Percentiles rank a stretch among this genome's conserved stretches.
phyloP scores from a whole-genome alignment of 2,329 filamentous ascomycete species.

The Penicillium sp. region DNA sequence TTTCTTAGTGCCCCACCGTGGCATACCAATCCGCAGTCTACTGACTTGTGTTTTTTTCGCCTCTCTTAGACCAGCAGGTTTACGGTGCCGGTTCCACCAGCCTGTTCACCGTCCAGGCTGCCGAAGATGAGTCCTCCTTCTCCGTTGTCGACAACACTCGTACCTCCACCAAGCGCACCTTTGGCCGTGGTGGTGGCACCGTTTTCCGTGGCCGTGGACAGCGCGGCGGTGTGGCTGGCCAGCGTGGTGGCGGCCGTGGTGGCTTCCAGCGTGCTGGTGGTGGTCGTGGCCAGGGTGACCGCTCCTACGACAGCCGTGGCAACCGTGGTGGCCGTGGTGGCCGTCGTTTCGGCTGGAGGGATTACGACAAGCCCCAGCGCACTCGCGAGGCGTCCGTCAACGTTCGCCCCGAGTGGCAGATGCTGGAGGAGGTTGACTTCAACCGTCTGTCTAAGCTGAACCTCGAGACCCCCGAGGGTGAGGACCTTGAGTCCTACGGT shows the following conservation, averaged over 20 bases:
- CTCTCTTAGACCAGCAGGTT: conserved; percentile 78
- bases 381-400: conserved; percentile 96
- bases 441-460: conserved; percentile 93
- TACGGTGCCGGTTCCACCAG: conserved; percentile 88
- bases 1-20: not conserved
- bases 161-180: conserved; percentile 80
- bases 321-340: conserved; percentile 72
- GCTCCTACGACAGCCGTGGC: conserved; percentile 69
- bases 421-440: conserved; percentile 98
- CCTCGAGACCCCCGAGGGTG: conserved; percentile 89
- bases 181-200: conserved; percentile 80
- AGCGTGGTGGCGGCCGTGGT: conserved; percentile 70
- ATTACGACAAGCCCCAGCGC: conserved; percentile 95
- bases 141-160: conserved; percentile 95
- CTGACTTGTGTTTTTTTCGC: conserved; percentile 7
- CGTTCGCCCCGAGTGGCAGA: conserved; percentile 91
- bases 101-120: conserved; percentile 84
- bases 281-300: conserved; percentile 64
- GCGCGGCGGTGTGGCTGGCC: conserved; percentile 71
- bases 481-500: conserved; percentile 92
- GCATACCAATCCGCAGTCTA: not conserved
- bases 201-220: conserved; percentile 80
- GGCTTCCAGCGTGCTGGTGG: conserved; percentile 71
- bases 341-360: conserved; percentile 95
- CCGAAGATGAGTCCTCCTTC: conserved; percentile 96